phyloP scores from a whole-genome alignment of 768 basidiomycete species.

The Mycena kentingensis region DNA sequence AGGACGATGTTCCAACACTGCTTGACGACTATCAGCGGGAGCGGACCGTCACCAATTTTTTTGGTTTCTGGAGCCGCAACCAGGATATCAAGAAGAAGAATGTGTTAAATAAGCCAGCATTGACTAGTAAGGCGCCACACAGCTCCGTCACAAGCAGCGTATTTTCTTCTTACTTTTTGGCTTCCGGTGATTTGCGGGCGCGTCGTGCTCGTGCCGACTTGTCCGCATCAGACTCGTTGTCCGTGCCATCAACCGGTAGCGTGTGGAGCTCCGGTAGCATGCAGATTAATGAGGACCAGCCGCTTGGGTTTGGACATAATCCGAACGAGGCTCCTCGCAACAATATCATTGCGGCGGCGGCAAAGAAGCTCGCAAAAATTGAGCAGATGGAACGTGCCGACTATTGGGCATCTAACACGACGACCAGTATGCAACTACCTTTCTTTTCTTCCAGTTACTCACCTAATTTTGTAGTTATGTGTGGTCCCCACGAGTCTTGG shows the following conservation, averaged over 20 bases:
- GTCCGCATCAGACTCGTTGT: slow-evolving; percentile 45
- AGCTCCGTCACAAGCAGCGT: slow-evolving; percentile 55
- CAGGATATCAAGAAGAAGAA: slow-evolving; percentile 56
- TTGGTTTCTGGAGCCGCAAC: slow-evolving; percentile 77
- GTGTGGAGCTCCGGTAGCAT: slow-evolving; percentile 24
- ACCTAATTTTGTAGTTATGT: slow-evolving; percentile 21
- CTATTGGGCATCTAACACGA: slow-evolving; percentile 17
- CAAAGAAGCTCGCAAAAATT: slow-evolving; percentile 7
- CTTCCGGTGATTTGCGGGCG: slow-evolving; percentile 31
- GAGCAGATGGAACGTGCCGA: slow-evolving; percentile 18
- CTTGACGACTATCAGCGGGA: slow-evolving; percentile 64
- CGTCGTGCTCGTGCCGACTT: slow-evolving; percentile 41
- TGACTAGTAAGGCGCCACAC: slow-evolving; percentile 31
- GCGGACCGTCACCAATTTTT: slow-evolving; percentile 69
- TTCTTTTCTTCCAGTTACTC: not conserved
- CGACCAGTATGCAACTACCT: slow-evolving; percentile 15
- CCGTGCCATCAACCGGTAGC: slow-evolving; percentile 27
- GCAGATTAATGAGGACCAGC: slow-evolving; percentile 37
- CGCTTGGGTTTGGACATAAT: slow-evolving; percentile 46
- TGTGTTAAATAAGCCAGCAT: slow-evolving; percentile 17
- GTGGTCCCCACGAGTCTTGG: slow-evolving; percentile 46
- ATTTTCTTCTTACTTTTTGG: slow-evolving; percentile 61
- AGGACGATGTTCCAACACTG: slow-evolving; percentile 62
- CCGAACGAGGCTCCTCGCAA: slow-evolving; percentile 49
- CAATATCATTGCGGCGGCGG: slow-evolving; percentile 11